Evolutionary conservation across 2,329 filamentous ascomycete species (phyloP).

Genomic region (Aspergillus latus): DNA sequence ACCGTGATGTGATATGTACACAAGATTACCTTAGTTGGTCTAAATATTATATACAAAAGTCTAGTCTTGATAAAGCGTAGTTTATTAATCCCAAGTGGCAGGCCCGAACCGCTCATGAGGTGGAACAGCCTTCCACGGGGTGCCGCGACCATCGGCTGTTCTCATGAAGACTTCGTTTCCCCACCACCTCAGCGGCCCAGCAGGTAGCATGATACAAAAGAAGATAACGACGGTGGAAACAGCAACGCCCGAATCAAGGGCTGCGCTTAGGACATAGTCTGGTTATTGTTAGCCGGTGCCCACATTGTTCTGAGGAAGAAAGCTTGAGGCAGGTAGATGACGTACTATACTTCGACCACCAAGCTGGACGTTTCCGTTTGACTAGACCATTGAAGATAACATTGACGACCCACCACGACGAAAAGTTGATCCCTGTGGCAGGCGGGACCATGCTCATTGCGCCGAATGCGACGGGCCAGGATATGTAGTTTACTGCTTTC

Average conservation of each 20-base stretch:
- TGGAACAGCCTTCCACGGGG: slow-evolving; percentile 33
- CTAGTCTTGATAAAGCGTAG: neutral
- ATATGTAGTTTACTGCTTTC: slow-evolving; percentile 65
- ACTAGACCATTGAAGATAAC: slow-evolving; percentile 50
- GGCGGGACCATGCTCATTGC: slow-evolving; percentile 65
- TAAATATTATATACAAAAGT: neutral
- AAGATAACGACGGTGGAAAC: slow-evolving; percentile 47
- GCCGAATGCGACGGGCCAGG: slow-evolving; percentile 67
- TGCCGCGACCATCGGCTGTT: slow-evolving; percentile 46
- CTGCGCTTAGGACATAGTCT: slow-evolving; percentile 48
- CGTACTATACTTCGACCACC: slow-evolving; percentile 51
- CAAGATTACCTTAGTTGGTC: neutral
- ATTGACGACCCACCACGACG: slow-evolving; percentile 61
- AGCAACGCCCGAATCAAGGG: slow-evolving; percentile 45
- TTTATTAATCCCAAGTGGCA: slow-evolving; percentile 27
- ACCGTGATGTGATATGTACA: neutral
- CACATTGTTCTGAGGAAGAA: neutral
- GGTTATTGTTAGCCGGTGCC: slow-evolving; percentile 10
- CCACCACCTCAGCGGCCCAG: slow-evolving; percentile 43
- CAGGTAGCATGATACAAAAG: slow-evolving; percentile 46
- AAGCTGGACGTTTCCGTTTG: slow-evolving; percentile 45
- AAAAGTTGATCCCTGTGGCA: slow-evolving; percentile 68
- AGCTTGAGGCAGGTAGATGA: neutral
- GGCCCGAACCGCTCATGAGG: slow-evolving; percentile 33
- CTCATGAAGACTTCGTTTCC: slow-evolving; percentile 40